phyloP scores from a whole-genome alignment of 2,329 filamentous ascomycete genomes.

The Cytospora piceicola region DNA sequence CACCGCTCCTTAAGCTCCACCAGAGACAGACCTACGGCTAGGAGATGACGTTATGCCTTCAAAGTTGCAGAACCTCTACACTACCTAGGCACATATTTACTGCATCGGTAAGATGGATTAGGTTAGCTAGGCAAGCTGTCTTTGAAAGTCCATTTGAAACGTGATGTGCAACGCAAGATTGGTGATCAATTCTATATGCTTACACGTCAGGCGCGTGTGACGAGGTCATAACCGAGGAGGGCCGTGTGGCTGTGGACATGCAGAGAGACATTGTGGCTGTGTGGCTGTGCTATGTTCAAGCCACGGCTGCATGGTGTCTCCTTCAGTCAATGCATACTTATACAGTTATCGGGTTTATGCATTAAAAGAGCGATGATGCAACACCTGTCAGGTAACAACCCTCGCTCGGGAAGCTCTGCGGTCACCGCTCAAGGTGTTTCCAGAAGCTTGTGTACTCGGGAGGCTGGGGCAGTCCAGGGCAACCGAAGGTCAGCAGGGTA shows the following conservation, averaged over 20 bases:
- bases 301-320: background rate
- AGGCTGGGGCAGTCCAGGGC: no score
- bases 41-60: background rate
- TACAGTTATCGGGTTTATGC: slow-evolving; percentile 21
- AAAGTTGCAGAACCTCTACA: background rate
- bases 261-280: background rate
- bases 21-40: background rate
- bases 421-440: slow-evolving; percentile 4
- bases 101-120: background rate
- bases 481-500: no score
- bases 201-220: no score
- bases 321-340: slow-evolving; percentile 1
- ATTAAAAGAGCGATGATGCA: slow-evolving; percentile 17
- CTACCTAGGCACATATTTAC: no score
- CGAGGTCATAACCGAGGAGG: no score
- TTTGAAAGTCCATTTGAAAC: background rate
- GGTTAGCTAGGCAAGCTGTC: background rate
- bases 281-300: slow-evolving; percentile 7
- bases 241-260: background rate
- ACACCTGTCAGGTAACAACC: slow-evolving; percentile 21
- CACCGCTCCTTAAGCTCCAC: background rate
- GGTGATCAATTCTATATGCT: background rate
- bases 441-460: background rate
- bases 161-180: background rate
- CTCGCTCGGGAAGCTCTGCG: slow-evolving; percentile 14